Percentiles rank a stretch among this genome's conserved stretches.
These are phyloP conservation scores for Bertia moriformis DNA, from an alignment of 2,329 filamentous ascomycete species.

Conservation along the genomic window DNA sequence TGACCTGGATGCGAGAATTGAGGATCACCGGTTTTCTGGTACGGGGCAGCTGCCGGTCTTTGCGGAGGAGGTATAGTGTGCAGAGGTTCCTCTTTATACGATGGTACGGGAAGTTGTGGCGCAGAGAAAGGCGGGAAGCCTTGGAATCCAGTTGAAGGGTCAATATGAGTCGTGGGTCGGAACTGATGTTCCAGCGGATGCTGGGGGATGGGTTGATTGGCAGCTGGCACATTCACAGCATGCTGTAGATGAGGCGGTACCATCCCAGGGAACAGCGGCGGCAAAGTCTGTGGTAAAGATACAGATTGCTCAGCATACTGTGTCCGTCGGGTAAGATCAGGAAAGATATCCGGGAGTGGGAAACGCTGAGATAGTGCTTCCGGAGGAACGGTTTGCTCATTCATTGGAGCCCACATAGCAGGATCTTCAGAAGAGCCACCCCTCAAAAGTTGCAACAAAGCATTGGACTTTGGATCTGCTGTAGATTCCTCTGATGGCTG, in stretches of 20 bases:
- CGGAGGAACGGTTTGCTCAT: not conserved
- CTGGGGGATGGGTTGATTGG: too few species aligned
- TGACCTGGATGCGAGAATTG: not conserved
- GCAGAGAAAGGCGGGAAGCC: too few species aligned
- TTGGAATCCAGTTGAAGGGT: too few species aligned
- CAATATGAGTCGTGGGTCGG: too few species aligned
- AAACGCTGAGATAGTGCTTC: not conserved
- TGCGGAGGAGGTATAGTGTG: not conserved
- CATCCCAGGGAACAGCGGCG: too few species aligned
- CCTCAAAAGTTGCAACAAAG: slow-evolving; percentile 32
- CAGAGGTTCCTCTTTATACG: too few species aligned
- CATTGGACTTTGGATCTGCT: slow-evolving; percentile 12
- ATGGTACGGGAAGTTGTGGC: too few species aligned
- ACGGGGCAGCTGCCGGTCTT: not conserved
- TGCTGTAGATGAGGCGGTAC: slow-evolving; percentile 12
- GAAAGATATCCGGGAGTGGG: not conserved
- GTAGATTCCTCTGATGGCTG: not conserved
- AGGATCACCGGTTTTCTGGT: not conserved
- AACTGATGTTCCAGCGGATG: too few species aligned
- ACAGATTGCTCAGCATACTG: not conserved
- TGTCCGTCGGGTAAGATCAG: not conserved
- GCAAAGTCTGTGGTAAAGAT: slow-evolving; percentile 8
- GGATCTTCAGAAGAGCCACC: not conserved
- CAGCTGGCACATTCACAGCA: too few species aligned
- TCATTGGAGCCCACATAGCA: not conserved